A percentile compares a stretch with the other conserved stretches of the same genome.
Evolutionary conservation across 352 stramenopile species (phyloP).

Genomic region (Phytophthora sojae): DNA sequence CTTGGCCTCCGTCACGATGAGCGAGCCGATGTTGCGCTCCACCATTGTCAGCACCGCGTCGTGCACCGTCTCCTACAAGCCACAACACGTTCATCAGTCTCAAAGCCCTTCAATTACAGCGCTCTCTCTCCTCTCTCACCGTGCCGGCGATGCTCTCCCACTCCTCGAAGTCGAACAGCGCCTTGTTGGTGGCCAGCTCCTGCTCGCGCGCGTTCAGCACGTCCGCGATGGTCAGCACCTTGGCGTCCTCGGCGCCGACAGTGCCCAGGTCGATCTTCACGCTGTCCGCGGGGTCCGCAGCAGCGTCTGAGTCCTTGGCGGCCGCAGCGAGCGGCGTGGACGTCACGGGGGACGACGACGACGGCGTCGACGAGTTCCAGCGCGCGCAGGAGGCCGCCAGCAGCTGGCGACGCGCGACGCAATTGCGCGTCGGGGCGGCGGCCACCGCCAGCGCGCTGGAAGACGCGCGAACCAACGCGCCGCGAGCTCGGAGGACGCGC

Average conservation of each 20-base stretch:
- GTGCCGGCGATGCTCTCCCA: slow-evolving; percentile 79
- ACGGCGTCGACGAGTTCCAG: slow-evolving; percentile 29
- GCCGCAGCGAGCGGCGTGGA: slow-evolving; percentile 1
- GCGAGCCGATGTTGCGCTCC: slow-evolving; percentile 78
- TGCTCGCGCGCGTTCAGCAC: slow-evolving; percentile 68
- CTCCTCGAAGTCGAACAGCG: slow-evolving; percentile 63
- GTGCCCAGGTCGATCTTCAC: slow-evolving; percentile 61
- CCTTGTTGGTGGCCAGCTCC: slow-evolving; percentile 50
- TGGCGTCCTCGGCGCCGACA: slow-evolving; percentile 68
- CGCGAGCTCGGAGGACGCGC: slow-evolving; percentile 27
- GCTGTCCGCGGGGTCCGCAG: slow-evolving; percentile 29
- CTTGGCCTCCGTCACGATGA: slow-evolving; percentile 82
- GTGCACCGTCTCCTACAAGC: slow-evolving; percentile 74
- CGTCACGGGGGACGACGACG: slow-evolving; percentile 1
- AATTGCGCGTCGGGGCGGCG: slow-evolving; percentile 2
- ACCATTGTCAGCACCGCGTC: slow-evolving; percentile 82
- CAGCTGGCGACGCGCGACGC: slow-evolving; percentile 24
- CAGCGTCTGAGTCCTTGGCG: slow-evolving; percentile 18
- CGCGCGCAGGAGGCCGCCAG: slow-evolving; percentile 24
- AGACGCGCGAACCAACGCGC: slow-evolving; percentile 22
- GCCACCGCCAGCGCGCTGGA: slow-evolving; percentile 10
- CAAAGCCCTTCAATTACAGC: neutral
- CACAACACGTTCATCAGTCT: slow-evolving; percentile 8
- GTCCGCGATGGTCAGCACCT: slow-evolving; percentile 78
- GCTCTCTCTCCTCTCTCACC: slow-evolving; percentile 31